Base-by-base conservation (phyloP, 352 stramenopile species). In the Phytophthora tentaculata region DNA sequence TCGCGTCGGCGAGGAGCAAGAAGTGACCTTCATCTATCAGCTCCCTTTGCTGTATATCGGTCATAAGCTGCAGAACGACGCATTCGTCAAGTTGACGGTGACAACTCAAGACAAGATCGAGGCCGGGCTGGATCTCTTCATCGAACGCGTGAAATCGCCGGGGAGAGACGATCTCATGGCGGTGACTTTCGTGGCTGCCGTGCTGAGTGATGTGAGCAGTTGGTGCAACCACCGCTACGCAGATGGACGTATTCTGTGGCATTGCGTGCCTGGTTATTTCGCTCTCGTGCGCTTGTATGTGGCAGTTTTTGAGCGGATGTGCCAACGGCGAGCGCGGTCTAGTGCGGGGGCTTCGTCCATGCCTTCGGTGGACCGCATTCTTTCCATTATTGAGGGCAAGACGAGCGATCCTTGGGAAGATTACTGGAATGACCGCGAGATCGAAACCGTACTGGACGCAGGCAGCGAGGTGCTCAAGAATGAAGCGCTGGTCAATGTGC, bases 231-330 rank as follows among this genome's bases (percentile, higher is more conserved):
- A 85, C 56, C 66, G 70, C 7, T 77, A 79, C 12, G 62, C 71
- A 1, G 71, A 78, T 59, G 67, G 70, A 1, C 54, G 72, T 0
- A 81, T 91, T 44, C 28, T 89, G 26, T 96, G 88, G 88, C 86
- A 94, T 62, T 92, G 83, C 12, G 60, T 96, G 19, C 88, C 88
- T 12, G 88, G 88, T 0, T 96, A 96, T 64, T 91, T 92, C 69
- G 67, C 69, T 39, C 62, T 94, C 20, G 67, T 92, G 16, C 86
- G 83, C 10, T 63, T 89, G 29, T 93, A 90, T 32, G 73, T 91
- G 41, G 74, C 76, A 8, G 67, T 92, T 26, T 94, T 94, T 68
- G 61, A 86, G 57, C 86, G 84, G 28, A 94, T 96, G 79, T 92
- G 84, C 24, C 84, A 92, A 56, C 84, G 88, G 2, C 84, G 88